Evolutionary conservation across 805 yeast genomes (phyloP).

Genomic region (Candida yuanshanica): DNA sequence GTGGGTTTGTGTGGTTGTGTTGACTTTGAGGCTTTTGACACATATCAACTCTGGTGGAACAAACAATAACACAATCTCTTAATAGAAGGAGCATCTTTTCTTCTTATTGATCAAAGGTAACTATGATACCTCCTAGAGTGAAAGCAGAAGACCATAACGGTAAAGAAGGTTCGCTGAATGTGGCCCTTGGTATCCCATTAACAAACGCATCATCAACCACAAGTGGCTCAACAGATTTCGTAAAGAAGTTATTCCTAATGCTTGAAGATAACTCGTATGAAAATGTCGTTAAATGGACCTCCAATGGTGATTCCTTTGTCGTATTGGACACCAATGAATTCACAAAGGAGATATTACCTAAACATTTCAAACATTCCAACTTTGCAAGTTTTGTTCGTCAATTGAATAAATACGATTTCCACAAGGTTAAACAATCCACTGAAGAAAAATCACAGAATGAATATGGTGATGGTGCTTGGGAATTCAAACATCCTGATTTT

Average conservation of each 20-base stretch:
- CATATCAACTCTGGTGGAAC: too few species aligned
- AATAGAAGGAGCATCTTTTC: too few species aligned
- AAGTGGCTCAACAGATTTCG: conserved; percentile 67
- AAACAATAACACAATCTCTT: too few species aligned
- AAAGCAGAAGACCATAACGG: conserved; percentile 7
- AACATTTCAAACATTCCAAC: conserved; percentile 91
- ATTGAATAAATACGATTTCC: conserved; percentile 94
- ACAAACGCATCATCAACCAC: conserved; percentile 23
- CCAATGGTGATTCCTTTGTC: conserved; percentile 78
- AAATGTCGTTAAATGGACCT: conserved; percentile 81
- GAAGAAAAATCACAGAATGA: conserved; percentile 51
- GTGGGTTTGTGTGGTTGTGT: too few species aligned
- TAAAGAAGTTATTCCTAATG: conserved; percentile 76
- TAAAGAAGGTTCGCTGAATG: conserved; percentile 6
- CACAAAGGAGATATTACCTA: conserved; percentile 82
- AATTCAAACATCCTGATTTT: conserved; percentile 89
- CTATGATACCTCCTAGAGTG: conserved; percentile 14
- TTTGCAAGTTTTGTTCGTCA: conserved; percentile 95
- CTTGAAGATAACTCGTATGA: conserved; percentile 74
- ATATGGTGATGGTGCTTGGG: conserved; percentile 85
- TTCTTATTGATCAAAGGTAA: too few species aligned
- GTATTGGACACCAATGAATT: conserved; percentile 87
- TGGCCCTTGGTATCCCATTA: conserved; percentile 17
- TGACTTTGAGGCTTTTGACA: too few species aligned
- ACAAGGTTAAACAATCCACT: conserved; percentile 75